Percentiles rank a stretch among this genome's conserved stretches.
Conservation (phyloP, 495 filamentous ascomycete genomes). For the Bombardia bombarda region DNA sequence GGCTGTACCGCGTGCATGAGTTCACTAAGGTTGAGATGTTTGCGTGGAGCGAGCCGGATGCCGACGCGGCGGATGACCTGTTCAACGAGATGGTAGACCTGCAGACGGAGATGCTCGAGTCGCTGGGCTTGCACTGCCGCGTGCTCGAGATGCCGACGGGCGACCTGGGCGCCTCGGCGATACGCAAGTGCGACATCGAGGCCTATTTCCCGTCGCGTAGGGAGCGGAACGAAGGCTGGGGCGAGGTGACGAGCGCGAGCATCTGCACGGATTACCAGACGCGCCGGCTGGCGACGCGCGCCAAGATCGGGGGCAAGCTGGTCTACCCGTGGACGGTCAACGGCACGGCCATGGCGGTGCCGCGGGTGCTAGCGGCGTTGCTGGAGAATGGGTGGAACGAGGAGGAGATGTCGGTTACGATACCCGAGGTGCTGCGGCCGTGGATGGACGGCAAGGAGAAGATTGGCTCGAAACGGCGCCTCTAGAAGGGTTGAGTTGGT, state of each 20-base stretch:
- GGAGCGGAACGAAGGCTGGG: conserved; percentile 71
- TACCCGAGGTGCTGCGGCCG: conserved; percentile 68
- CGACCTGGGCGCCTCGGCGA: conserved; percentile 83
- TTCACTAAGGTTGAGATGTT: conserved; percentile 99
- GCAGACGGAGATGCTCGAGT: conserved; percentile 71
- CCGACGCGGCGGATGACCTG: conserved; percentile 38
- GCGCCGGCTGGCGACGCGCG: conserved; percentile 66
- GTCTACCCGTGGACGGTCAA: conserved; percentile 81
- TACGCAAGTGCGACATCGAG: conserved; percentile 86
- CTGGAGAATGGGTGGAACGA: conserved; percentile 90
- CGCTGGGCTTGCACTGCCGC: conserved; percentile 75
- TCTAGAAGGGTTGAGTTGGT: background rate
- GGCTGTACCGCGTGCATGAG: conserved; percentile 96
- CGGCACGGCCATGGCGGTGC: conserved; percentile 88
- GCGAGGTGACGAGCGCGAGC: conserved; percentile 84
- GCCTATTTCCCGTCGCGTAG: conserved; percentile 82
- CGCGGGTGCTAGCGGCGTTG: conserved; percentile 81
- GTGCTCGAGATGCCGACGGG: conserved; percentile 85
- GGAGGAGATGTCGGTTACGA: conserved; percentile 47
- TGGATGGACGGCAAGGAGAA: conserved; percentile 73
- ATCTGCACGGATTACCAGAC: conserved; percentile 95
- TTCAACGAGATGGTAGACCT: conserved; percentile 80
- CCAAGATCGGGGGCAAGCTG: conserved; percentile 42
- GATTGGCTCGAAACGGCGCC: conserved; percentile 41
- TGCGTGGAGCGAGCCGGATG: conserved; percentile 61